phyloP scores from a whole-genome alignment of 495 filamentous ascomycete species.

The Aspergillus bridgeri region DNA sequence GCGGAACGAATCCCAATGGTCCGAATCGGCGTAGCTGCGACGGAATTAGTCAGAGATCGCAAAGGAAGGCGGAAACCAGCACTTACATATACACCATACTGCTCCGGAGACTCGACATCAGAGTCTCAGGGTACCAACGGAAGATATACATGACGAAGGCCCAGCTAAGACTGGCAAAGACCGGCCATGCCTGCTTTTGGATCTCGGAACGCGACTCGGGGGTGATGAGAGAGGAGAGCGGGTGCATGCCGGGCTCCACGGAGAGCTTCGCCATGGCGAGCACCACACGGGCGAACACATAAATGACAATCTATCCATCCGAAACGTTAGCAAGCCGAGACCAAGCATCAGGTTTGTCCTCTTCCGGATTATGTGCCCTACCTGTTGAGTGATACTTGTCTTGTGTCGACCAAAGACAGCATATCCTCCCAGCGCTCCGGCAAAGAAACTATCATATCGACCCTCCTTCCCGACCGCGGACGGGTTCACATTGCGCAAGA shows the following conservation, averaged over 20 bases:
- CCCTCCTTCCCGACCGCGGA: slow-evolving; percentile 61
- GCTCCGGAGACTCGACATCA: slow-evolving; percentile 85
- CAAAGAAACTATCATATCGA: slow-evolving; percentile 78
- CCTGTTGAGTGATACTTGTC: slow-evolving; percentile 85
- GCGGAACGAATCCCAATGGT: slow-evolving; percentile 78
- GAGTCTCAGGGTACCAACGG: slow-evolving; percentile 80
- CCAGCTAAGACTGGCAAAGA: slow-evolving; percentile 88
- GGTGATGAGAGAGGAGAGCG: slow-evolving; percentile 39
- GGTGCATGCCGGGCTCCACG: slow-evolving; percentile 59
- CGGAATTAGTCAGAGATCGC: slow-evolving; percentile 1
- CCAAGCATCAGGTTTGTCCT: background rate
- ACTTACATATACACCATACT: slow-evolving; percentile 98
- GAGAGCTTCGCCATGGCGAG: slow-evolving; percentile 80
- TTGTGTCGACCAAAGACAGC: slow-evolving; percentile 84
- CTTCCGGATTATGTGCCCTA: slow-evolving; percentile 19
- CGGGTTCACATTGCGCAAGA: slow-evolving; percentile 60
- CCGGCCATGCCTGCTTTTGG: slow-evolving; percentile 74
- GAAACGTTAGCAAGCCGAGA: background rate
- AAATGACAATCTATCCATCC: slow-evolving; percentile 71
- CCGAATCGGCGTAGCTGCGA: slow-evolving; percentile 62
- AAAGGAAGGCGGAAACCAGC: slow-evolving; percentile 5
- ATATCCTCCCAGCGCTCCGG: slow-evolving; percentile 91
- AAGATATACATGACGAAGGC: slow-evolving; percentile 94
- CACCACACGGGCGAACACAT: slow-evolving; percentile 89
- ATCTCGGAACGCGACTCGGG: slow-evolving; percentile 48